Evolutionary conservation across 345 rosid species (phyloP), one percentile per base, ranked within the genome.

Genomic region (Acer negundo): DNA sequence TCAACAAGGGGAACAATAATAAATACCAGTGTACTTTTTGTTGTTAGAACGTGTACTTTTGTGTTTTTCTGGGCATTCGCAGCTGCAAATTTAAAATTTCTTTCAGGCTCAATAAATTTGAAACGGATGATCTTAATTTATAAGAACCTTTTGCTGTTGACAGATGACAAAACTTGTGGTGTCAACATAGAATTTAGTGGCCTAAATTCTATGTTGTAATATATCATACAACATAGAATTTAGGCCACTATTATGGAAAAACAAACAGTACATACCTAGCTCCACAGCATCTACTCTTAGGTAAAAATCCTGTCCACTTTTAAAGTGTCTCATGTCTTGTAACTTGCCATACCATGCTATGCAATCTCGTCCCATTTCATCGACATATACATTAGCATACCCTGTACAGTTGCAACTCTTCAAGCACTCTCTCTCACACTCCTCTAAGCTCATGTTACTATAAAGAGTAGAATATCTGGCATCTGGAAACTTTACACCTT

Each of bases 271-370:
- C 16, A 44, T 23, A 69, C 72, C 72, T 69, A 46, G 56, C 31
- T 68, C 72, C 72, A 68, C 31, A 20, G 72, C 72, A 68, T 68
- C 35, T 12, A 68, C 53, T 22, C 72, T 68, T 2, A 44, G 56
- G 72, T 44, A 68, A 44, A 68, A 68, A 11, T 68, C 72, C 42
- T 68, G 72, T 28, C 72, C 56, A 20, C 23, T 35, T 20, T 68
- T 20, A 46, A 44, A 68, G 3, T 1, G 55, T 68, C 56, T 42
- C 56, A 68, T 68, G 22, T 68, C 72, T 10, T 12, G 22, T 44
- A 68, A 68, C 31, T 44, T 56, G 22, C 72, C 72, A 46, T 42
- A 44, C 72, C 56, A 68, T 3, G 55, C 7, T 0, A 68, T n/a
- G 56, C 72, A 68, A 1, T 56, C 56, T n/a, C 55, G 55, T 46